Evolutionary conservation across 208 protist species (phyloP), one percentile per base, ranked within the genome.

Genomic region (Wallacemonas sp.): DNA sequence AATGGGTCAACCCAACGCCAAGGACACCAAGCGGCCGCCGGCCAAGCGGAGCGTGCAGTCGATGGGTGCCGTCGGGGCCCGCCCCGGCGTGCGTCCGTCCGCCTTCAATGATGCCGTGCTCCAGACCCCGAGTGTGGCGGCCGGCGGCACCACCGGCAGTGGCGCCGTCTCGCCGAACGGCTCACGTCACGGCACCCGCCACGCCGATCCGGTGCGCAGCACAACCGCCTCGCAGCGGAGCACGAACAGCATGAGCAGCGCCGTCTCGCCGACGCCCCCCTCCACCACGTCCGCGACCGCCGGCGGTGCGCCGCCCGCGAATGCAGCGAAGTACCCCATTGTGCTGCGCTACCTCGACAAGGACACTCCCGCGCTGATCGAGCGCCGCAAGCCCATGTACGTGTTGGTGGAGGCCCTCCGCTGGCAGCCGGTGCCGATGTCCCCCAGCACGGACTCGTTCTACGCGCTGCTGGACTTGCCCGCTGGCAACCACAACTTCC

Each of bases 391-490:
- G 54, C 57, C 65, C 0, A 61, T 92, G 3, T 86, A 74, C 48
- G 83, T 95, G 26, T 49, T 57, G 20, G 86, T 95, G 49, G 86
- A 92, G 77, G 61, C 79, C 55, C 64, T 88, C 57, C 70, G 72
- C 28, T 95, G 90, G 87, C 71, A 87, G 63, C 78, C 76, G 32
- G 26, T 92, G 32, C 82, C 83, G 57, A 95, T 95, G 90, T 84
- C 87, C 28, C 72, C 86, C 1, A 94, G 89, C 71, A 80, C 82
- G 10, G 88, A 94, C 73, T 87, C 82, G 57, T 97, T 94, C 67
- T 94, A 94, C 70, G 84, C 86, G 8, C 55, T 97, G 16, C 59
- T 94, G 18, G 78, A 95, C 57, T 79, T 97, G 44, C 81, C 87
- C 1, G 61, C 77, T 2, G 92, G 92, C 25, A 71, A 71, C 45